phyloP scores from a whole-genome alignment of 2,329 filamentous ascomycete genomes.

The Decorospora gaudefroyi region DNA sequence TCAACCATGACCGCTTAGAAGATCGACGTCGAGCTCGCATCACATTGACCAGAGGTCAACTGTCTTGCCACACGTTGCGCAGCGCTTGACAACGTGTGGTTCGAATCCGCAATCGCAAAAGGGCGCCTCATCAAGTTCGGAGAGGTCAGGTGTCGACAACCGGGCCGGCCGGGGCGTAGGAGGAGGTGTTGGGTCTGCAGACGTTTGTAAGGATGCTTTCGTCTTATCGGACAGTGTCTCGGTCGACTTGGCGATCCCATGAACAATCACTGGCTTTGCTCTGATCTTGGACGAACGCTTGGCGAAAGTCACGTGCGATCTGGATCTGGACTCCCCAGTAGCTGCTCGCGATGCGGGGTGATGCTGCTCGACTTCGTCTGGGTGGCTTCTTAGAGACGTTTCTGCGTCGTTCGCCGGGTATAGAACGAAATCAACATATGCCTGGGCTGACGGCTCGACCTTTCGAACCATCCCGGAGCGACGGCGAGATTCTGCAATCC shows the following conservation, averaged over 20 bases:
- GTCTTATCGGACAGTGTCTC: neutral
- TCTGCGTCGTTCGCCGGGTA: slow-evolving; percentile 1
- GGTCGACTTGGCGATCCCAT: slow-evolving; percentile 6
- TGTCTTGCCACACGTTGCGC: slow-evolving; percentile 23
- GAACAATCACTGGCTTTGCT: slow-evolving; percentile 26
- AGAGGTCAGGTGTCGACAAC: slow-evolving; percentile 44
- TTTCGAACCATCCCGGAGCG: slow-evolving; percentile 14
- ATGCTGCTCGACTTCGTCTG: neutral
- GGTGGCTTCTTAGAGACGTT: neutral
- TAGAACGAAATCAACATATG: slow-evolving; percentile 10
- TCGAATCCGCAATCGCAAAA: slow-evolving; percentile 44
- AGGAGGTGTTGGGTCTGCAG: slow-evolving; percentile 27
- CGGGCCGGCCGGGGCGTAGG: slow-evolving; percentile 38
- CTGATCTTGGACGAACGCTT: slow-evolving; percentile 11
- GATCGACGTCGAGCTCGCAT: neutral
- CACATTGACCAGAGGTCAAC: neutral
- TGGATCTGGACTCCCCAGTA: neutral
- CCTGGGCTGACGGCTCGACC: neutral
- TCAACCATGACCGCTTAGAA: neutral
- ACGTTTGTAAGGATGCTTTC: neutral
- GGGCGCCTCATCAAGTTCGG: slow-evolving; percentile 28
- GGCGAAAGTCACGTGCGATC: slow-evolving; percentile 17
- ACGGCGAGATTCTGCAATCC: slow-evolving; percentile 34
- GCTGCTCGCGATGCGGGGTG: neutral
- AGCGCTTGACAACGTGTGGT: slow-evolving; percentile 20